Conservation (phyloP, 2,329 filamentous ascomycete genomes). For the Keithomyces neogunnii region DNA sequence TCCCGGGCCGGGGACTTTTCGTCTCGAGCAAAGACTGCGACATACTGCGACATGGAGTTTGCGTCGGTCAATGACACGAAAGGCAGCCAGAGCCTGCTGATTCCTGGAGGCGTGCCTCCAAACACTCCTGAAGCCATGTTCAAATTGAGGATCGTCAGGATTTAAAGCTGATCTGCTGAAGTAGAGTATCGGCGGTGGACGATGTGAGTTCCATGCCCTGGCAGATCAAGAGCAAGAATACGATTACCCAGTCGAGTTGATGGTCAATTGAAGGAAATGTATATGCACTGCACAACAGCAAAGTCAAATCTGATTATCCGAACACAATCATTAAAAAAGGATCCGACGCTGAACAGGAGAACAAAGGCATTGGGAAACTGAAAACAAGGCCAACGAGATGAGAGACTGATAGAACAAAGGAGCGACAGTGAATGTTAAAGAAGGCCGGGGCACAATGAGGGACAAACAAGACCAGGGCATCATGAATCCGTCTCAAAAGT, state of each 20-base stretch:
- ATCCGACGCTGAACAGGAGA: no score
- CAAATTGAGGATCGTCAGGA: neutral
- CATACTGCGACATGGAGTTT: neutral
- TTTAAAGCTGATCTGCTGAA: neutral
- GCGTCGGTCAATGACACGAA: neutral
- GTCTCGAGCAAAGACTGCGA: slow-evolving; percentile 5
- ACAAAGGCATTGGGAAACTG: neutral
- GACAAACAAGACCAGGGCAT: neutral
- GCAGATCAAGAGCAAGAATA: neutral
- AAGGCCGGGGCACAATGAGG: neutral
- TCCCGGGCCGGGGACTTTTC: slow-evolving; percentile 24
- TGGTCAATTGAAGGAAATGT: neutral
- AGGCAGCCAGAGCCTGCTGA: neutral
- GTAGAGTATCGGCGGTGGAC: neutral
- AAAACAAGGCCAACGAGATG: neutral
- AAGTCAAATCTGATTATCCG: neutral
- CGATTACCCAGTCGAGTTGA: neutral
- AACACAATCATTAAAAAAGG: neutral
- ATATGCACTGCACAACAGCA: neutral
- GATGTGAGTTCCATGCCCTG: neutral
- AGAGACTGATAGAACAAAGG: slow-evolving; percentile 5
- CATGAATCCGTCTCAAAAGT: no score
- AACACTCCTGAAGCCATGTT: slow-evolving; percentile 2
- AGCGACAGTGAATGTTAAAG: slow-evolving; percentile 7
- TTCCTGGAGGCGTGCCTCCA: neutral